These are phyloP conservation scores for Peterozyma xylosa DNA, from an alignment of 805 yeast species.

Conservation along the genomic window DNA sequence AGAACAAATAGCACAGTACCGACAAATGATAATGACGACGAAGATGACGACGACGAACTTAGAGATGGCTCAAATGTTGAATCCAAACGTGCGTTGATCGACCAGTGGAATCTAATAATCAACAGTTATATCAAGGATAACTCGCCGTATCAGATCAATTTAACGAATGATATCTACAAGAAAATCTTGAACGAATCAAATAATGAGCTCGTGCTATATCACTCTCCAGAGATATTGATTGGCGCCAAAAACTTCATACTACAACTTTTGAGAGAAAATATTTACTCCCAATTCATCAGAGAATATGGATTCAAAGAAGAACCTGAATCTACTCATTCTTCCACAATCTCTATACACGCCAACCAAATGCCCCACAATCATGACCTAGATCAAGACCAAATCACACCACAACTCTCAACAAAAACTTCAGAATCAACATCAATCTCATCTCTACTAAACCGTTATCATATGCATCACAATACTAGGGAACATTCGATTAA, in stretches of 20 bases:
- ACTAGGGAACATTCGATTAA: neutral
- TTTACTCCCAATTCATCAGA: conserved; percentile 19
- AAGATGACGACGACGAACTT: neutral
- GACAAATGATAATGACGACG: neutral
- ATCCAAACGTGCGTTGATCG: neutral
- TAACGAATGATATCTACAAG: conserved; percentile 30
- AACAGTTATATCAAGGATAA: conserved; percentile 30
- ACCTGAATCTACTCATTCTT: neutral
- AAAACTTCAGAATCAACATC: neutral
- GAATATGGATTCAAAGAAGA: neutral
- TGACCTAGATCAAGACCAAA: neutral
- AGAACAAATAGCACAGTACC: neutral
- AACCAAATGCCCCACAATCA: neutral
- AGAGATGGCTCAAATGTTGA: conserved; percentile 3
- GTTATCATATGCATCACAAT: neutral
- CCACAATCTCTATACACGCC: neutral
- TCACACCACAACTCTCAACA: neutral
- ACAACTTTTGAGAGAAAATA: conserved; percentile 23
- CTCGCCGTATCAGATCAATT: conserved; percentile 41
- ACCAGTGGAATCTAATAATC: conserved; percentile 21
- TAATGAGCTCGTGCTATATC: conserved; percentile 18
- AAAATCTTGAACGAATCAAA: conserved; percentile 19
- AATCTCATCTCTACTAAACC: neutral
- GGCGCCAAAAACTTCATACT: conserved; percentile 23
- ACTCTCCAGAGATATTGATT: conserved; percentile 22